Evolutionary conservation across 345 rosid genomes (phyloP), one percentile per base, ranked within the genome.

Genomic region (Gossypium sturtianum): DNA sequence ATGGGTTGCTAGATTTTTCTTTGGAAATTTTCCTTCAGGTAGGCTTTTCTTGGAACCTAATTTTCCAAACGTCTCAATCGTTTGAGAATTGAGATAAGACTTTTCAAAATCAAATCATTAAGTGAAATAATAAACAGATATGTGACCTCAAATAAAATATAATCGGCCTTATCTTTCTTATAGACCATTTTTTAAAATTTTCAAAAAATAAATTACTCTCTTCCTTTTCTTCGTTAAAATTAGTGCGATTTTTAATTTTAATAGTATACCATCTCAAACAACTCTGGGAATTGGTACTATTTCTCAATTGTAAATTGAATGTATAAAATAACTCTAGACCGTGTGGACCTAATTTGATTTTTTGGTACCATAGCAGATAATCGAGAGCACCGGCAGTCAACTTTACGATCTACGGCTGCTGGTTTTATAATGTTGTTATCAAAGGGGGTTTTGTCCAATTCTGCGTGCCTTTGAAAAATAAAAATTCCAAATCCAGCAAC

Each of bases 381-480:
- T 58, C 8, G 44, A 4, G 57, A 15, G 20, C 4, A 49, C 9
- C 27, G 44, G 45, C 72, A 17, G 72, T 69, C 72, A 51, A 69
- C 19, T 12, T 68, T 34, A 34, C 72, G 27, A 68, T 3, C 41
- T 11, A 19, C 22, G 52, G 64, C 64, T 41, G 64, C 38, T 47
- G 12, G 11, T 38, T 53, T 10, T 70, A 2, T 12, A 22, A 19
- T 53, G 63, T n/a, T 69, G 19, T 19, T 48, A 67, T 34, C 74
- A 19, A 52, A 54, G 44, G 19, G 64, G 64, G 9, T 56, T 71
- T 71, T 71, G 34, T 56, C 13, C 11, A 71, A 71, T 41, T 13
- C 74, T 71, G 74, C 52, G 64, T 56, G 74, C 74, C 23, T 57
- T 41, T 0, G 74, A 56, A 71, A 70, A 34, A n/a, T 15, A 19